Base-by-base conservation (phyloP, 192 early-diverging fungal species). In the Cladochytrium replicatum region DNA sequence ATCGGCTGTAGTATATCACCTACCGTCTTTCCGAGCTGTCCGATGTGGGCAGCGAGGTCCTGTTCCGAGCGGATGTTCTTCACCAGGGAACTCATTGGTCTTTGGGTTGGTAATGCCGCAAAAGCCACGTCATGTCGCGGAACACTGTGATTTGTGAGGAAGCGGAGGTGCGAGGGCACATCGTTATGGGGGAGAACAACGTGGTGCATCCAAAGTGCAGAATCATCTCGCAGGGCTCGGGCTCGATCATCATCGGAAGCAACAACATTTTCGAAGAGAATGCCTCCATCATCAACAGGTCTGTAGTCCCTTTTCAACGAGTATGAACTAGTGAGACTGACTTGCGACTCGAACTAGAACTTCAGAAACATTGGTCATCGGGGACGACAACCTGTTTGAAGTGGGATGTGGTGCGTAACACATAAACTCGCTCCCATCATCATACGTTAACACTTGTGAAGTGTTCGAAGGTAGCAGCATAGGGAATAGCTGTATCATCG, bases 261-360 rank as follows among this genome's bases (percentile, higher is more conserved):
- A 71, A 75, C 41, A 88, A 86, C 50, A 81, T 88, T 44, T 56
- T 88, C n/a, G 82, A 86, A 50, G 86, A 88, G 54, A 74, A 81
- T 39, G 78, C 71, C 5, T 50, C 62, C 4, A 82, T 88, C 23
- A 72, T 83, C 28, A 86, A 88, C 58, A 67, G 69, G 82, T 84
- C 68, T 29, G 50, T 27, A 2, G 17, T 0, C 5, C 7, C 21
- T 5, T 15, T 24, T 24, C 1, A 7, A 3, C 7, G 6, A 13
- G 23, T 6, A 3, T 4, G 43, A 13, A 26, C 41, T 3, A 46
- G 25, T n/a, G 11, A 13, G 6, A 28, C 2, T 22, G 27, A 37
- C 52, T 29, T 7, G 38, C 19, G 19, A 27, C 5, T 52, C 13
- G 15, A 13, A 39, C n/a, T 11, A 40, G 45, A 41, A 2, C 13